phyloP scores from a whole-genome alignment of 2,329 filamentous ascomycete genomes.

The Zymoseptoria tritici region DNA sequence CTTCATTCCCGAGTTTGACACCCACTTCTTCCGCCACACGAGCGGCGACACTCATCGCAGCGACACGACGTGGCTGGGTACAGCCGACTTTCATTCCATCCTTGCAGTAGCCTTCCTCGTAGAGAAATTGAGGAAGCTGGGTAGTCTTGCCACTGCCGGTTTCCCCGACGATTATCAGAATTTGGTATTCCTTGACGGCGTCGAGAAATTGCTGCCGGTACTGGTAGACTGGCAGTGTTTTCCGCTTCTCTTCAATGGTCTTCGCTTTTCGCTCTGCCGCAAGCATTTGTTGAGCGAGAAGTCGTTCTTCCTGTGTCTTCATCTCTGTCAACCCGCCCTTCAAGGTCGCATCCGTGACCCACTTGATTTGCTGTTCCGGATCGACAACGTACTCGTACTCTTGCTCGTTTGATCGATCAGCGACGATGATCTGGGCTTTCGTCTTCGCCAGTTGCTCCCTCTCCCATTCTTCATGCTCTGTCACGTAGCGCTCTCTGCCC shows the following conservation, averaged over 20 bases:
- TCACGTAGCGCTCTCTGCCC: conserved; percentile 81
- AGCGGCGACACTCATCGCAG: conserved; percentile 94
- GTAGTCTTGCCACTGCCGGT: conserved; percentile 95
- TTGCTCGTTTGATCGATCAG: conserved; percentile 67
- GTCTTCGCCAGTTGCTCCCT: conserved; percentile 80
- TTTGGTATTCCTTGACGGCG: conserved; percentile 79
- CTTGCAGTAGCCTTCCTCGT: conserved; percentile 85
- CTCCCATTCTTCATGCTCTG: conserved; percentile 95
- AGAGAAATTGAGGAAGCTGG: conserved; percentile 85
- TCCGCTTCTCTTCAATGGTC: conserved; percentile 84
- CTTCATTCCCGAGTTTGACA: conserved; percentile 80
- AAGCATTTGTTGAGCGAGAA: conserved; percentile 72
- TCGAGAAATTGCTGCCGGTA: conserved; percentile 79
- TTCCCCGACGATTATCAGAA: conserved; percentile 87
- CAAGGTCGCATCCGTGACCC: conserved; percentile 66
- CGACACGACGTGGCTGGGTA: conserved; percentile 89
- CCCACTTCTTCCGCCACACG: conserved; percentile 93
- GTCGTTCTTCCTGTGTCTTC: conserved; percentile 65
- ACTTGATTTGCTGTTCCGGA: conserved; percentile 78
- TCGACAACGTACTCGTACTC: conserved; percentile 94
- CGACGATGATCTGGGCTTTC: conserved; percentile 71
- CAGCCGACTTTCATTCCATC: conserved; percentile 79
- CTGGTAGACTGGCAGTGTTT: conserved; percentile 80
- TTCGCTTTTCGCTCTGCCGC: conserved; percentile 82
- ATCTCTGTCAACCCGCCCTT: conserved; percentile 63